Conservation (phyloP, 371 early-diverging fungal genomes). For the Dichotomocladium elegans region DNA sequence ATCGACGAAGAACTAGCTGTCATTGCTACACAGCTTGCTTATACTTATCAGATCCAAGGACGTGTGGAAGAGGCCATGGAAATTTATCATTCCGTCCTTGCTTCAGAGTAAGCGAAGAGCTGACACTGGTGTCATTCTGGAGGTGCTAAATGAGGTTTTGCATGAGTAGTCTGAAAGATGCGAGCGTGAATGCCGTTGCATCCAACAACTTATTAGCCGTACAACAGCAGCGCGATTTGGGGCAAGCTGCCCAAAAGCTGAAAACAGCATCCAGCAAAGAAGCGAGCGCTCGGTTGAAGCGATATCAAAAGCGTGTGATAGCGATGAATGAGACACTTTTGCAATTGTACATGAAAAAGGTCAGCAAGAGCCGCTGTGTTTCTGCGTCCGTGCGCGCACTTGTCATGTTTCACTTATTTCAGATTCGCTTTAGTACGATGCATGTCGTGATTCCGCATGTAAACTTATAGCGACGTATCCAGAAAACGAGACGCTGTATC, state of each 20-base stretch:
- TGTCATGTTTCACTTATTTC: too few species aligned
- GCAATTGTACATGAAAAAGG: conserved; percentile 62
- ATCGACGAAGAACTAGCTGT: conserved; percentile 69
- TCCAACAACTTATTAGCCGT: conserved; percentile 67
- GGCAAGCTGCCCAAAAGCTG: conserved; percentile 58
- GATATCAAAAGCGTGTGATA: conserved; percentile 61
- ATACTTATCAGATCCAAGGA: conserved; percentile 67
- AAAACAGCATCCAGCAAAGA: conserved; percentile 52
- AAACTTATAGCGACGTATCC: conserved; percentile 57
- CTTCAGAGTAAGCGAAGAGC: conserved; percentile 49
- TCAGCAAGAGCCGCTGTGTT: conserved; percentile 4
- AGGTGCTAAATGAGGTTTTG: background rate
- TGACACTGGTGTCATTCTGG: too few species aligned
- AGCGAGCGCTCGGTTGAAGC: conserved; percentile 58
- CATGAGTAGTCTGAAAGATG: conserved; percentile 24
- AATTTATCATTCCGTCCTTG: conserved; percentile 59
- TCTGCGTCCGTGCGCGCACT: background rate
- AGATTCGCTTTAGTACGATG: conserved; percentile 32
- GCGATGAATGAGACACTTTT: conserved; percentile 68
- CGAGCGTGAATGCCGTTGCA: conserved; percentile 57
- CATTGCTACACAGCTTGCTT: conserved; percentile 69
- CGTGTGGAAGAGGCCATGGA: conserved; percentile 54
- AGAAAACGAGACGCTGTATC: conserved; percentile 52
- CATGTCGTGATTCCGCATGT: conserved; percentile 52
- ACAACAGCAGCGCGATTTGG: conserved; percentile 51